Conservation (phyloP, 2,329 filamentous ascomycete genomes). For the Claviceps paspali region DNA sequence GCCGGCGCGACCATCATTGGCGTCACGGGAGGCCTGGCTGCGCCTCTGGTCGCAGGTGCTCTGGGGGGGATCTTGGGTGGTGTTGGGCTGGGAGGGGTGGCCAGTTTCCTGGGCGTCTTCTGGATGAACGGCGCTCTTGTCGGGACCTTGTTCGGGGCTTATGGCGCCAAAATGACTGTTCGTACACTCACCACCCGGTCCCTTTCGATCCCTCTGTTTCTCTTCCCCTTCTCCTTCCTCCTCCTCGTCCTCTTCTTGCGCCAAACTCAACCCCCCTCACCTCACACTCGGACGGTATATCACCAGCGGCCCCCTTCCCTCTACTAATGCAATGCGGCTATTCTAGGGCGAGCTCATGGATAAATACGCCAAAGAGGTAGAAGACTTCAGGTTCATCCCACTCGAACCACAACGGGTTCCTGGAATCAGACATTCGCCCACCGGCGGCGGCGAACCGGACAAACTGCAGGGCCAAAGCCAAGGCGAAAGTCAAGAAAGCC, state of each 20-base stretch:
- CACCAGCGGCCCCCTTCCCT: neutral
- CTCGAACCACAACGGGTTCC: conserved; percentile 35
- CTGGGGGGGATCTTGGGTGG: conserved; percentile 75
- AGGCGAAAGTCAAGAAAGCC: conserved; percentile 14
- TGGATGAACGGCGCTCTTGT: conserved; percentile 78
- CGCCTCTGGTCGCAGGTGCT: conserved; percentile 73
- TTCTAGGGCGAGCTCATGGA: conserved; percentile 65
- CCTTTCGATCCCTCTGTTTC: neutral
- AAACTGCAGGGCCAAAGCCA: conserved; percentile 6
- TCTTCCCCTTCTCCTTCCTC: neutral
- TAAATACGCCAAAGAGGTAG: conserved; percentile 71
- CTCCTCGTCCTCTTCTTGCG: no score
- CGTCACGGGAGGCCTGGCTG: conserved; percentile 79
- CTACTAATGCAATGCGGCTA: neutral
- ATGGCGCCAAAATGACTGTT: conserved; percentile 59
- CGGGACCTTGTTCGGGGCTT: conserved; percentile 76
- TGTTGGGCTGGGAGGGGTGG: conserved; percentile 70
- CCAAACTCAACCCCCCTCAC: no score
- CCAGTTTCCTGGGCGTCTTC: conserved; percentile 71
- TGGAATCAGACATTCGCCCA: conserved; percentile 1
- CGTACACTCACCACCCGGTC: conserved; percentile 6
- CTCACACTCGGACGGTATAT: no score
- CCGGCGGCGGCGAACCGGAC: no score
- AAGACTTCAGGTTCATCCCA: conserved; percentile 68
- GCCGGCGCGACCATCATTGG: conserved; percentile 85